These are phyloP conservation scores for Ceratobasidium sp. DNA, from an alignment of 1,284 basidiomycete genomes.

Conservation along the genomic window DNA sequence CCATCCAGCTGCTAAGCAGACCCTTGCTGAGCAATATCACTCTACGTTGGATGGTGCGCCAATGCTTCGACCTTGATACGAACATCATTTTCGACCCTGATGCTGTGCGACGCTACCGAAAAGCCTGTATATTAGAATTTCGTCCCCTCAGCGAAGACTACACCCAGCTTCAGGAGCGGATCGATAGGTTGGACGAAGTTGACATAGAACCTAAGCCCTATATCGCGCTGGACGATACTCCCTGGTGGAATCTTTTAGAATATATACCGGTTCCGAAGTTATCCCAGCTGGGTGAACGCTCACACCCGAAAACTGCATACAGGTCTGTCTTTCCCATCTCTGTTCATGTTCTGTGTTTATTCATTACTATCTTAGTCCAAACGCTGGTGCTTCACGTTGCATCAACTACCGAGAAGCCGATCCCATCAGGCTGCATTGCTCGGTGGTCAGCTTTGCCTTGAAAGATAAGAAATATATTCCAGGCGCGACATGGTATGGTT, in stretches of 20 bases:
- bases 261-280: constrained; percentile 6
- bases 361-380: not conserved
- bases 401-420: not conserved
- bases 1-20: not conserved
- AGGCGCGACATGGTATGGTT: constrained; percentile 4
- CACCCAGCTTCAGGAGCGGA: not conserved
- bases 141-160: not conserved
- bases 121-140: not conserved
- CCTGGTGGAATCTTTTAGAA: constrained; percentile 2
- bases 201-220: not conserved
- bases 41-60: constrained; percentile 45
- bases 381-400: not conserved
- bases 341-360: not conserved
- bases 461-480: not conserved
- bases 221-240: not conserved
- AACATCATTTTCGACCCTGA: not conserved
- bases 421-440: constrained; percentile 22
- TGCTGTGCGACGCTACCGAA: constrained; percentile 6
- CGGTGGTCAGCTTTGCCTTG: not conserved
- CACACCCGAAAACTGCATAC: not conserved
- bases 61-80: constrained; percentile 19
- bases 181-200: not conserved
- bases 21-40: constrained; percentile 23
- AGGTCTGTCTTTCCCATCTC: not conserved
- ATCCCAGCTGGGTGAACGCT: not conserved